Evolutionary conservation across 371 early-diverging fungal genomes (phyloP), one percentile per base, ranked within the genome.

Genomic region (Mortierella sp.): DNA sequence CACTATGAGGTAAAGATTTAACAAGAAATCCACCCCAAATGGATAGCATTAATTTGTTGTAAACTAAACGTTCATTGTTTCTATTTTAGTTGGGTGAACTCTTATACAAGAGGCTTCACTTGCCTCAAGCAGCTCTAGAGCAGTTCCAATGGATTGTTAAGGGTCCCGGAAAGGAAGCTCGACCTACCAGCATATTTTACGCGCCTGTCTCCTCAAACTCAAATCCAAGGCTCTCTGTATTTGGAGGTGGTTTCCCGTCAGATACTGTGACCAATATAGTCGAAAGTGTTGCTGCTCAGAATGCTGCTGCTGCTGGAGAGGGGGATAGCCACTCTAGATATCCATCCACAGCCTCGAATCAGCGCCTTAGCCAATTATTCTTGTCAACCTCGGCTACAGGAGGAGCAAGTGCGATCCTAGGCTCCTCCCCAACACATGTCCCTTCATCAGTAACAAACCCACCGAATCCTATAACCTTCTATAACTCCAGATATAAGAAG

Each of bases 1-100:
- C 83, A 79, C 35, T 84, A 78, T 28, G 84, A 84, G 75, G 84
- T 84, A 64, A n/a, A n/a, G n/a, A n/a, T n/a, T n/a, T n/a, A n/a
- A n/a, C n/a, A n/a, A n/a, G n/a, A n/a, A n/a, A n/a, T n/a, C n/a
- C n/a, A n/a, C n/a, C n/a, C n/a, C n/a, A n/a, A n/a, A n/a, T n/a
- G n/a, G n/a, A n/a, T n/a, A n/a, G n/a, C n/a, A 3, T 7, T 34
- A 4, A 22, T 53, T 9, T 40, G 28, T 35, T 26, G 17, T 8
- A 47, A 47, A 5, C 47, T 47, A 8, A 47, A n/a, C 29, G 13
- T 15, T 32, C 56, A 53, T 28, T 28, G 13, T 26, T 53, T 53
- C 28, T 28, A 10, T 28, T 53, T 23, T 53, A 84, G 84, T 63
- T 84, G 40, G 84, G 83, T 8, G 84, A 84, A 63, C 71, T 84